phyloP scores from a whole-genome alignment of 202 grass and related monocot genomes.

The Saccharum hybrid region DNA sequence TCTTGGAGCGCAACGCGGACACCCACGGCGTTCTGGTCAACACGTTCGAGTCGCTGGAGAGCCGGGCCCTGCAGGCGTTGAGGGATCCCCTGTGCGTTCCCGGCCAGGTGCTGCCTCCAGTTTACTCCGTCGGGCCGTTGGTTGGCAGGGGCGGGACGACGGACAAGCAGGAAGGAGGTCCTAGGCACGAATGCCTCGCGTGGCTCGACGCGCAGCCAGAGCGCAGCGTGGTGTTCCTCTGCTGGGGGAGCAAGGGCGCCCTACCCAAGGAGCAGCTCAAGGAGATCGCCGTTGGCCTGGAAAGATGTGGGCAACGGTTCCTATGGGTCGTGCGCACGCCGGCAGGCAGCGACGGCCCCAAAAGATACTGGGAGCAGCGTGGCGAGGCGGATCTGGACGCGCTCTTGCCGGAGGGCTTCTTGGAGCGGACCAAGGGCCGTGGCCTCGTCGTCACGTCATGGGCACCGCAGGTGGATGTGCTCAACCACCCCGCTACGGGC shows the following conservation, averaged over 20 bases:
- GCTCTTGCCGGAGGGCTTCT: slow-evolving; percentile 32
- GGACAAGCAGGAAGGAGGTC: background rate
- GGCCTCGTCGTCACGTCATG: slow-evolving; percentile 58
- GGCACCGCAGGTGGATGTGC: slow-evolving; percentile 60
- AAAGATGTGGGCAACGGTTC: slow-evolving; percentile 30
- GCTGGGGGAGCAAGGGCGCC: slow-evolving; percentile 50
- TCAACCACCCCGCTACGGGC: slow-evolving; percentile 46
- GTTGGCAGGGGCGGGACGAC: background rate
- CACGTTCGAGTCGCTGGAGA: slow-evolving; percentile 58
- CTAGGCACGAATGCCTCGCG: slow-evolving; percentile 32
- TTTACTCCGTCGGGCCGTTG: slow-evolving; percentile 48
- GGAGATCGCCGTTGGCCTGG: slow-evolving; percentile 39
- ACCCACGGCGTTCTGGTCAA: slow-evolving; percentile 58
- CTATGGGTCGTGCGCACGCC: slow-evolving; percentile 52
- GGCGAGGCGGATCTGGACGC: slow-evolving; percentile 3
- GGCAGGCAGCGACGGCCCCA: background rate
- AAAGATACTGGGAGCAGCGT: background rate
- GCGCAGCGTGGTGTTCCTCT: slow-evolving; percentile 52
- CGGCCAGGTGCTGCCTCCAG: background rate
- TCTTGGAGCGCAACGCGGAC: slow-evolving; percentile 27
- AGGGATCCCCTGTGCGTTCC: slow-evolving; percentile 27
- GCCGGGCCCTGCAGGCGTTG: slow-evolving; percentile 31
- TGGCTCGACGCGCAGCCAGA: slow-evolving; percentile 55
- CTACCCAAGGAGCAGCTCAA: slow-evolving; percentile 26
- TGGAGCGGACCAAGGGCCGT: slow-evolving; percentile 38